Evolutionary conservation across 2,329 filamentous ascomycete species (phyloP).

Genomic region (Huntiella savannae): DNA sequence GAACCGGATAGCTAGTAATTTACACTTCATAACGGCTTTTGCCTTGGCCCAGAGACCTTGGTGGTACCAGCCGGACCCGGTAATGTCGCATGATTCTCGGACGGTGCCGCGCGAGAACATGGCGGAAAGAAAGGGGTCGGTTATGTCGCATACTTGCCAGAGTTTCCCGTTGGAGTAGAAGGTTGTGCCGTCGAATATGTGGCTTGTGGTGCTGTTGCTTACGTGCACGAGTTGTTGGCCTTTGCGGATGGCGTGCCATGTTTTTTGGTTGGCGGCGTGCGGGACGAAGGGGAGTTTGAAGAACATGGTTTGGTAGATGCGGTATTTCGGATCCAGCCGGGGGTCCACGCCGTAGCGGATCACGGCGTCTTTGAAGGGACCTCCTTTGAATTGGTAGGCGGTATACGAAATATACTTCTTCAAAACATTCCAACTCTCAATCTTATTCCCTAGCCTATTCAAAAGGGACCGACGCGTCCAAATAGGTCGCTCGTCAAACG

Average conservation of each 20-base stretch:
- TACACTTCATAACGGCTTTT: slow-evolving; percentile 73
- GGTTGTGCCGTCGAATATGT: slow-evolving; percentile 66
- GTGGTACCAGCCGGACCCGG: slow-evolving; percentile 65
- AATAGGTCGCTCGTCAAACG: slow-evolving; percentile 58
- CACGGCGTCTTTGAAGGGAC: slow-evolving; percentile 78
- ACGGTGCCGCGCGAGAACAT: slow-evolving; percentile 47
- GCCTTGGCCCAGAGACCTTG: slow-evolving; percentile 67
- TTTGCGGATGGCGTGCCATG: slow-evolving; percentile 13
- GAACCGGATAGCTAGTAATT: slow-evolving; percentile 50
- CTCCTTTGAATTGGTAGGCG: slow-evolving; percentile 81
- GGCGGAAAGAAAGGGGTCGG: slow-evolving; percentile 50
- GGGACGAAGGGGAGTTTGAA: slow-evolving; percentile 45
- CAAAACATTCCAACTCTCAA: slow-evolving; percentile 36
- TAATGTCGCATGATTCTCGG: slow-evolving; percentile 36
- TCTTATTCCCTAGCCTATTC: slow-evolving; percentile 43
- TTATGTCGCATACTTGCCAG: slow-evolving; percentile 88
- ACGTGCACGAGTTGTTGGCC: slow-evolving; percentile 21
- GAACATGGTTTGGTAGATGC: slow-evolving; percentile 73
- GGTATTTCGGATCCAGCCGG: slow-evolving; percentile 53
- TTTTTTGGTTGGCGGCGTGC: slow-evolving; percentile 19
- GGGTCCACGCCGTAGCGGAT: slow-evolving; percentile 78
- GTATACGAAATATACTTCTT: slow-evolving; percentile 66
- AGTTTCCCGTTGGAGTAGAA: slow-evolving; percentile 68
- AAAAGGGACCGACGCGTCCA: slow-evolving; percentile 71
- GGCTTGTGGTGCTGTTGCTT: slow-evolving; percentile 30